phyloP scores from a whole-genome alignment of 805 yeast genomes.

The Spathaspora arborariae region DNA sequence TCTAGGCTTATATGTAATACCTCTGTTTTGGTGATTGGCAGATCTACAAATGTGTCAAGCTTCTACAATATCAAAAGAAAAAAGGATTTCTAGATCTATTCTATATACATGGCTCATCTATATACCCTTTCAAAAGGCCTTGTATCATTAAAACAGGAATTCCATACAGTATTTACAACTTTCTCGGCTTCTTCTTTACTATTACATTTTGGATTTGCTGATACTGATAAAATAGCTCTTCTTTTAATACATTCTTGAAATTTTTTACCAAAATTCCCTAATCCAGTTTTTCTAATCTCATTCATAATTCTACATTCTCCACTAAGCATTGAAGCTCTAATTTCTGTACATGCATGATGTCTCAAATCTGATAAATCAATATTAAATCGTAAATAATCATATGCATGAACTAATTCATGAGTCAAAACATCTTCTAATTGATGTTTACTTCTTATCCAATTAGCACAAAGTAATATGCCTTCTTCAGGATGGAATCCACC shows the following conservation, averaged over 20 bases:
- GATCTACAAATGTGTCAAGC: too few species aligned
- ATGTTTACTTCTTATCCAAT: constrained; percentile 67
- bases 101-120: constrained; percentile 33
- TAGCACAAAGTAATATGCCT: constrained; percentile 86
- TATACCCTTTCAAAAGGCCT: constrained; percentile 94
- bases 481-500: constrained; percentile 93
- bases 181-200: constrained; percentile 68
- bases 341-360: constrained; percentile 97
- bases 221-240: constrained; percentile 80
- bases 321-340: constrained; percentile 85
- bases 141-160: constrained; percentile 89
- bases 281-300: constrained; percentile 61
- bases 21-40: too few species aligned
- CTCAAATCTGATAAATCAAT: constrained; percentile 80
- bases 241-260: constrained; percentile 90
- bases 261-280: constrained; percentile 62
- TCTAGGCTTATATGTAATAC: too few species aligned
- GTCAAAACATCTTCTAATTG: constrained; percentile 88
- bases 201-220: constrained; percentile 81
- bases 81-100: not conserved
- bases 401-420: constrained; percentile 91
- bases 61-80: too few species aligned
- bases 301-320: constrained; percentile 94
- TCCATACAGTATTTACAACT: constrained; percentile 85
- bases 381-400: constrained; percentile 83